A percentile compares a stretch with the other conserved stretches of the same genome.
These are phyloP conservation scores for Trichoderma asperellum DNA, from an alignment of 2,329 filamentous ascomycete species.

Conservation along the genomic window DNA sequence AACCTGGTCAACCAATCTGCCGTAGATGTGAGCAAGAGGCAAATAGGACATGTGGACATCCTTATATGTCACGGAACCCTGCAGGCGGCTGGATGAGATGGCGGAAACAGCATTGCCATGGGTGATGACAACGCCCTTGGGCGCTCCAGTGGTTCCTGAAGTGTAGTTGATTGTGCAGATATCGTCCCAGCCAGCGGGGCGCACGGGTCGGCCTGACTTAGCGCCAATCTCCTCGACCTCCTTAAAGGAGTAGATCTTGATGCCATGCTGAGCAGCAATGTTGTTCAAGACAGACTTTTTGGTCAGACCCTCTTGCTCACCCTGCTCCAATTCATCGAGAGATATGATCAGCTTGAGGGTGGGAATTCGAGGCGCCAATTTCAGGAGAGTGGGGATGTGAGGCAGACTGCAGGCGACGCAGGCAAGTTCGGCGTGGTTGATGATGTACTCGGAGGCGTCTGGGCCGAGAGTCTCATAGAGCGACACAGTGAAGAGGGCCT, in stretches of 20 bases:
- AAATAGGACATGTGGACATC: slow-evolving; percentile 84
- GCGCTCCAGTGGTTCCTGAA: slow-evolving; percentile 79
- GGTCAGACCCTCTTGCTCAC: slow-evolving; percentile 75
- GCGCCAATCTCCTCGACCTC: slow-evolving; percentile 83
- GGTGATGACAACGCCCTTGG: slow-evolving; percentile 82
- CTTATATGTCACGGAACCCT: slow-evolving; percentile 52
- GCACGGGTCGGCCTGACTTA: slow-evolving; percentile 69
- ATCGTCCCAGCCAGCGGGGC: slow-evolving; percentile 73
- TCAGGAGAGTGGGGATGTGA: slow-evolving; percentile 80
- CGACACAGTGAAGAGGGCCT: slow-evolving; percentile 86
- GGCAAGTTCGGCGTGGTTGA: slow-evolving; percentile 80
- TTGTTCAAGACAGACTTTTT: slow-evolving; percentile 79
- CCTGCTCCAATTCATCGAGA: slow-evolving; percentile 78
- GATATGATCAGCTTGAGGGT: slow-evolving; percentile 85
- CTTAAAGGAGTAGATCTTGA: slow-evolving; percentile 76
- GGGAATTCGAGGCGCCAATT: slow-evolving; percentile 76
- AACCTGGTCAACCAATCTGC: slow-evolving; percentile 79
- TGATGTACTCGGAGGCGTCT: slow-evolving; percentile 90
- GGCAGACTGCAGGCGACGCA: slow-evolving; percentile 78
- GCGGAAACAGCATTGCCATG: slow-evolving; percentile 81
- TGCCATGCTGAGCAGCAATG: slow-evolving; percentile 72
- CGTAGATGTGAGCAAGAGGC: slow-evolving; percentile 92
- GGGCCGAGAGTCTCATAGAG: slow-evolving; percentile 95
- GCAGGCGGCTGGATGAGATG: slow-evolving; percentile 62
- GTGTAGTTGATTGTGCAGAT: slow-evolving; percentile 91